Evolutionary conservation across 2,329 filamentous ascomycete species (phyloP).

Genomic region (Fusarium xyrophilum): DNA sequence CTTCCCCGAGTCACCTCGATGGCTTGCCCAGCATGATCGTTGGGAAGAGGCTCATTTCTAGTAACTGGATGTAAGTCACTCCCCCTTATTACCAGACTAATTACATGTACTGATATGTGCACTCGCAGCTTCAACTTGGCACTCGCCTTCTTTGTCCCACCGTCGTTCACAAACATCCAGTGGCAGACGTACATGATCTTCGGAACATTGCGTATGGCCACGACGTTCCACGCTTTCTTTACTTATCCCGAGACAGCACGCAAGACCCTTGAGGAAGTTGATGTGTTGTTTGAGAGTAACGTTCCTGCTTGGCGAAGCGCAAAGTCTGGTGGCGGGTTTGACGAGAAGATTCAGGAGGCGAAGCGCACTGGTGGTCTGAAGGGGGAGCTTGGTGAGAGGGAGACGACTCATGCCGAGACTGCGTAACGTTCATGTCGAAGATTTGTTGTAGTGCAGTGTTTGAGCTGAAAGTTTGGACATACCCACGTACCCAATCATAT

Average conservation of each 20-base stretch:
- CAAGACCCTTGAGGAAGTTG: conserved; percentile 39
- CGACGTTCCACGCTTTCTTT: conserved; percentile 56
- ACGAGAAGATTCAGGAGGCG: conserved; percentile 29
- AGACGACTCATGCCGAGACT: conserved; percentile 30
- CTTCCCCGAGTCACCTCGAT: conserved; percentile 68
- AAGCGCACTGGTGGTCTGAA: conserved; percentile 34
- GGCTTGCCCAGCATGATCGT: conserved; percentile 67
- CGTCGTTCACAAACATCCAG: conserved; percentile 49
- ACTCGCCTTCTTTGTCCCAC: conserved; percentile 50
- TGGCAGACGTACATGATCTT: conserved; percentile 60
- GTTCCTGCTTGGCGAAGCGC: conserved; percentile 36
- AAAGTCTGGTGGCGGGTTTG: conserved; percentile 18
- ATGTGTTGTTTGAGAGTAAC: conserved; percentile 32
- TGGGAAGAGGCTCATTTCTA: conserved; percentile 61
- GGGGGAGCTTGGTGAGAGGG: conserved; percentile 20
- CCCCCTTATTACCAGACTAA: fast-evolving
- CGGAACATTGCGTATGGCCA: conserved; percentile 52
- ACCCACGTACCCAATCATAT: neutral
- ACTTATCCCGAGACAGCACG: conserved; percentile 62
- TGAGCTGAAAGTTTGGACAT: neutral
- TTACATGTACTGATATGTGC: neutral
- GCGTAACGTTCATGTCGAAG: neutral
- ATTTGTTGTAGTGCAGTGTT: neutral
- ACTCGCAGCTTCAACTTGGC: conserved; percentile 49
- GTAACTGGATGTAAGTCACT: conserved; percentile 48